Conservation (phyloP, 305 asterid species). For the Solanum hybrid region DNA sequence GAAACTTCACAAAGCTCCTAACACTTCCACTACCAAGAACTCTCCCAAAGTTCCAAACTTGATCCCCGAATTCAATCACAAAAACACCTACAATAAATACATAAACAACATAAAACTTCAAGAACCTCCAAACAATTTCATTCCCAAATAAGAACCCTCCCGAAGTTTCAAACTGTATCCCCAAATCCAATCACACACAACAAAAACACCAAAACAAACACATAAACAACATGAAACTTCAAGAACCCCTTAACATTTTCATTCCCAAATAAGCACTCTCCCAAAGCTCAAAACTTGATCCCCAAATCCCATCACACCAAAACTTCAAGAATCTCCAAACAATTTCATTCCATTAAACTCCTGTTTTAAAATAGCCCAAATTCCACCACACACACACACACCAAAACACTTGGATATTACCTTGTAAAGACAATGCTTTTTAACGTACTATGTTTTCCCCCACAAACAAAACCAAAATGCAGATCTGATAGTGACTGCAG, state of each 20-base stretch:
- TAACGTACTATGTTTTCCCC: conserved; percentile 15
- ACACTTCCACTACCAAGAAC: neutral
- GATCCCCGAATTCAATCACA: conserved; percentile 10
- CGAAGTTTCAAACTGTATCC: conserved; percentile 12
- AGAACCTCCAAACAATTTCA: conserved; percentile 5
- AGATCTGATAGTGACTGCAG: conserved; percentile 64
- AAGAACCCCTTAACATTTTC: conserved; percentile 4
- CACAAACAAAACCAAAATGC: conserved; percentile 30
- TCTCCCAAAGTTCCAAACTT: conserved; percentile 8
- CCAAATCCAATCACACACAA: conserved; percentile 12
- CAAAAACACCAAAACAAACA: conserved; percentile 2
- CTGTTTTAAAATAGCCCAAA: conserved; percentile 2
- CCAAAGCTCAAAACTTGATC: neutral
- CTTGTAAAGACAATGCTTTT: conserved; percentile 16
- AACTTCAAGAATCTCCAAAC: conserved; percentile 1
- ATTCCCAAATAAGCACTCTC: conserved; percentile 2
- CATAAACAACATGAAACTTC: conserved; percentile 20
- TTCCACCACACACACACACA: conserved; percentile 8
- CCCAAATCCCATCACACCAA: conserved; percentile 6
- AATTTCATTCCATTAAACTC: neutral
- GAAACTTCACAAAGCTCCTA: conserved; percentile 22
- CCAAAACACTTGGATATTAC: conserved; percentile 2
- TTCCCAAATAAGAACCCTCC: neutral
- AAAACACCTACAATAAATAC: conserved; percentile 1
- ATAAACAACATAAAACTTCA: conserved; percentile 22